These are phyloP conservation scores for Scortechinia acanthostroma DNA, from an alignment of 2,329 filamentous ascomycete genomes.

Conservation along the genomic window DNA sequence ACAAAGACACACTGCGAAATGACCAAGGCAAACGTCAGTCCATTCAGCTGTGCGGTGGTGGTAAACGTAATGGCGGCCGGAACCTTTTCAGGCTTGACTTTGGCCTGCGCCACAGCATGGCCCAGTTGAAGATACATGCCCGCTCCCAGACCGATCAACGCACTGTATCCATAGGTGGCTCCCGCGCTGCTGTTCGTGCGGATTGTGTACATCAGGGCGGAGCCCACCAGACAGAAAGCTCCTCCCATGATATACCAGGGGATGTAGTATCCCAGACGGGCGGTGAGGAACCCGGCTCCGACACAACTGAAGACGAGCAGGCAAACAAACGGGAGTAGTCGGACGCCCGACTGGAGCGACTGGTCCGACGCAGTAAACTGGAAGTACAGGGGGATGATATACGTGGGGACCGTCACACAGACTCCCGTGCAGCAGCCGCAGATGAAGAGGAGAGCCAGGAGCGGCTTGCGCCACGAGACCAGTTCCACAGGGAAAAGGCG, in stretches of 20 bases:
- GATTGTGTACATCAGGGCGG: slow-evolving; percentile 14
- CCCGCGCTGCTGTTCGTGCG: slow-evolving; percentile 9
- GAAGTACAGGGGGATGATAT: slow-evolving; percentile 41
- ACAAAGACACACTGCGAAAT: too few relatives aligned
- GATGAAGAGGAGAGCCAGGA: slow-evolving; percentile 32
- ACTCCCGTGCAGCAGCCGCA: slow-evolving; percentile 8
- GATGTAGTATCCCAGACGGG: slow-evolving; percentile 24
- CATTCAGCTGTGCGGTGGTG: too few relatives aligned
- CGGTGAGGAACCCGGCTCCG: slow-evolving; percentile 22
- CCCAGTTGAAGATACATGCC: slow-evolving; percentile 17
- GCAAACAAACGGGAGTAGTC: slow-evolving; percentile 30
- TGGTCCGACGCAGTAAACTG: slow-evolving; percentile 33
- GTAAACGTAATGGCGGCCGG: too few relatives aligned
- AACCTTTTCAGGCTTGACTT: too few relatives aligned
- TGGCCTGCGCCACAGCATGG: slow-evolving; percentile 23
- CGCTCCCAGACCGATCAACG: slow-evolving; percentile 20
- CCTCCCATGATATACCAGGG: slow-evolving; percentile 27
- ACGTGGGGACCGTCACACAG: slow-evolving; percentile 20
- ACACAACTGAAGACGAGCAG: slow-evolving; percentile 21
- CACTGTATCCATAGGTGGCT: slow-evolving; percentile 19
- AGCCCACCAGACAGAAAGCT: too few relatives aligned
- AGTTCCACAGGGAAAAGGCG: slow-evolving; percentile 38
- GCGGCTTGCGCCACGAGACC: slow-evolving; percentile 20
- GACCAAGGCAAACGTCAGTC: too few relatives aligned
- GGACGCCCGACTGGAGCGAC: slow-evolving; percentile 26